A percentile compares a stretch with the other conserved stretches of the same genome.
Evolutionary conservation across 106 monocot species (phyloP).

Genomic region (Dendrobium officinale): DNA sequence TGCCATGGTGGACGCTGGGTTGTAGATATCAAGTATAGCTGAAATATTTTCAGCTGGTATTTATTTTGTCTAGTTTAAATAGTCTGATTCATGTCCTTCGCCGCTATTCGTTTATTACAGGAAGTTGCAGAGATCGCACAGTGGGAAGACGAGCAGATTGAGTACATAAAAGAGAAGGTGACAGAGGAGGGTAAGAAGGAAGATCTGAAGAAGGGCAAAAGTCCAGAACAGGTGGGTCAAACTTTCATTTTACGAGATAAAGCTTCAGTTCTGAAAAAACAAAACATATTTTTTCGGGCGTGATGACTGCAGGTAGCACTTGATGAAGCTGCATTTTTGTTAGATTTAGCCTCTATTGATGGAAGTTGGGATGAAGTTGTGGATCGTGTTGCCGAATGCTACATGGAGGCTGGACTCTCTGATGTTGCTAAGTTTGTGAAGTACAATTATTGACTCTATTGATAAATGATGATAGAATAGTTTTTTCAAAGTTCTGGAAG

Average conservation of each 20-base stretch:
- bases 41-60: not conserved
- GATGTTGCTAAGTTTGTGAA: slow-evolving; percentile 77
- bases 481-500: not conserved
- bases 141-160: slow-evolving; percentile 98
- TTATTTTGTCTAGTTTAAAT: too few relatives aligned
- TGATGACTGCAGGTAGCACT: slow-evolving; percentile 56
- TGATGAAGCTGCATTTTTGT: slow-evolving; percentile 89
- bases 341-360: slow-evolving; percentile 90
- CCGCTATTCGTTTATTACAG: slow-evolving; percentile 17
- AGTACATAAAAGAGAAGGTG: slow-evolving; percentile 86
- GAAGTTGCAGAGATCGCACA: slow-evolving; percentile 79
- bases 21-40: slow-evolving; percentile 64
- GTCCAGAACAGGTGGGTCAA: slow-evolving; percentile 68
- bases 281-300: not conserved
- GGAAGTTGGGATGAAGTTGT: slow-evolving; percentile 71
- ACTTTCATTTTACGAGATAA: not conserved
- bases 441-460: slow-evolving; percentile 23
- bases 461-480: not conserved
- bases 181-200: slow-evolving; percentile 77
- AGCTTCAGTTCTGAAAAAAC: not conserved
- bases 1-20: slow-evolving; percentile 98
- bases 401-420: slow-evolving; percentile 66
- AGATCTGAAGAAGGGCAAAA: slow-evolving; percentile 94
- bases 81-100: not conserved
- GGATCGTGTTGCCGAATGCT: slow-evolving; percentile 69